Percentiles rank a stretch among this genome's conserved stretches.
Conservation (phyloP, 495 filamentous ascomycete species). For the Neurospora pannonica region DNA sequence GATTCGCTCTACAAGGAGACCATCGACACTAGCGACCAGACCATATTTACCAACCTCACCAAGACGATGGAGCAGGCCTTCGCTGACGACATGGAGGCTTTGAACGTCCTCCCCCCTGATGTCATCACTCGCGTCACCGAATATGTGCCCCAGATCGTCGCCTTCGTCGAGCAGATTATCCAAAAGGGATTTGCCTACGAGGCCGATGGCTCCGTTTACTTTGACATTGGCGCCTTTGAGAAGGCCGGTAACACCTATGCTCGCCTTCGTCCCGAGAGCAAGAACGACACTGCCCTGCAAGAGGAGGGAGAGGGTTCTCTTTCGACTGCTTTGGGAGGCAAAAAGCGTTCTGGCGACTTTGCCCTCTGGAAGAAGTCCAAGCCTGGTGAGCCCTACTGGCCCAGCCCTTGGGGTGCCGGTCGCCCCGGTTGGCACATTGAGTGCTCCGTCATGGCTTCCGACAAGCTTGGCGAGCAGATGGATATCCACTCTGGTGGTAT, state of each 20-base stretch:
- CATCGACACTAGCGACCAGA: constrained; percentile 66
- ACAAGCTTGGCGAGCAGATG: constrained; percentile 68
- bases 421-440: constrained; percentile 97
- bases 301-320: constrained; percentile 88
- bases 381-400: constrained; percentile 85
- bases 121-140: constrained; percentile 80
- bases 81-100: constrained; percentile 68
- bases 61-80: constrained; percentile 75
- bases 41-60: constrained; percentile 65
- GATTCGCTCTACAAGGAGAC: constrained; percentile 66
- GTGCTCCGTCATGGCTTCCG: constrained; percentile 93
- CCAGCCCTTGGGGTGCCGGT: constrained; percentile 75
- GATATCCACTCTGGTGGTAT: constrained; percentile 94
- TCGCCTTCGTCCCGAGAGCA: constrained; percentile 76
- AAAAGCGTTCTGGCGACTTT: constrained; percentile 72
- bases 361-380: constrained; percentile 93
- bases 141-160: constrained; percentile 72
- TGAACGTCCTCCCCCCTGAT: constrained; percentile 81
- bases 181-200: constrained; percentile 85
- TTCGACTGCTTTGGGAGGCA: constrained; percentile 54
- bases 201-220: constrained; percentile 82
- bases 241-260: constrained; percentile 75
- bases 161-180: constrained; percentile 62
- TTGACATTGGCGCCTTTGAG: constrained; percentile 85
- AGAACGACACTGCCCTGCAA: constrained; percentile 68